These are phyloP conservation scores for Ceratobasidium sp. DNA, from an alignment of 1,284 basidiomycete species.

Conservation along the genomic window DNA sequence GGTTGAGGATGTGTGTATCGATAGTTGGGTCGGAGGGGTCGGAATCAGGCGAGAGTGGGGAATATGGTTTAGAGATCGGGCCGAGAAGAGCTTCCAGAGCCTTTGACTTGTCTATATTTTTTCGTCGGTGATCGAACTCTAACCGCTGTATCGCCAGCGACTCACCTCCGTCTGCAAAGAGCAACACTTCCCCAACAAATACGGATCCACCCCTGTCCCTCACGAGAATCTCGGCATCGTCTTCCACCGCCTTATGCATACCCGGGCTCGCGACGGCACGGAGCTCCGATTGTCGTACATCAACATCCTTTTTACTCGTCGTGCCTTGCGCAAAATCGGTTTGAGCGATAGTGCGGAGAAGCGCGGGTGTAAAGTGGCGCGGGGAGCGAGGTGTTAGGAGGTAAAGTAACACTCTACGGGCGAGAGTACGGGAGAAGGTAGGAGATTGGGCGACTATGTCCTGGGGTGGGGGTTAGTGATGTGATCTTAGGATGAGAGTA, in stretches of 20 bases:
- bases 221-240: slow-evolving; percentile 69
- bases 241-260: slow-evolving; percentile 73
- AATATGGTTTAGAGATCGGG: slow-evolving; percentile 64
- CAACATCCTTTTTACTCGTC: slow-evolving; percentile 84
- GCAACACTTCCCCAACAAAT: slow-evolving; percentile 82
- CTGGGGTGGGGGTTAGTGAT: slow-evolving; percentile 42
- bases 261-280: slow-evolving; percentile 75
- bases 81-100: slow-evolving; percentile 71
- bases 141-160: slow-evolving; percentile 46
- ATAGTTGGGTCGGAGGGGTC: slow-evolving; percentile 56
- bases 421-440: slow-evolving; percentile 53
- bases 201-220: slow-evolving; percentile 83
- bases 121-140: background rate
- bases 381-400: slow-evolving; percentile 81
- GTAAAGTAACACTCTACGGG: slow-evolving; percentile 81
- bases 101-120: slow-evolving; percentile 72
- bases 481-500: slow-evolving; percentile 51
- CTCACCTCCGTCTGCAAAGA: slow-evolving; percentile 83
- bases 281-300: slow-evolving; percentile 74
- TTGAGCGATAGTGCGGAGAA: slow-evolving; percentile 74
- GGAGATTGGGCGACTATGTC: slow-evolving; percentile 62
- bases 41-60: slow-evolving; percentile 60
- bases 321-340: slow-evolving; percentile 72
- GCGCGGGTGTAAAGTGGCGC: slow-evolving; percentile 85
- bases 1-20: slow-evolving; percentile 76